Evolutionary conservation across 306 rosid genomes (phyloP).

Genomic region (Lotus japonicus): DNA sequence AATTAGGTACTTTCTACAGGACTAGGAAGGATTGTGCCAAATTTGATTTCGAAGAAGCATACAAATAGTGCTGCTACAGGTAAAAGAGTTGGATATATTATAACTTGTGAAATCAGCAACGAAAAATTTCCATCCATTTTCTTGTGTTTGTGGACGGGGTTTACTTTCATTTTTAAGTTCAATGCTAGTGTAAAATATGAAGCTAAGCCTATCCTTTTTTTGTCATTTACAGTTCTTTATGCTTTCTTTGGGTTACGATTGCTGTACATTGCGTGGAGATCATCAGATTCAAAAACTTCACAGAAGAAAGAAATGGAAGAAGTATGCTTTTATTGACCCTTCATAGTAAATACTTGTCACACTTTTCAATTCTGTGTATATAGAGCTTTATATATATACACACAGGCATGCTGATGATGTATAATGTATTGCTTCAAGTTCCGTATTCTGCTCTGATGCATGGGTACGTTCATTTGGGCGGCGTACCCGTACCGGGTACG

Average conservation of each 20-base stretch:
- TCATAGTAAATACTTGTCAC: neutral
- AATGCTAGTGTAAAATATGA: constrained; percentile 5
- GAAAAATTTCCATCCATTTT: neutral
- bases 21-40: constrained; percentile 95
- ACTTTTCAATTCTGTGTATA: constrained; percentile 5
- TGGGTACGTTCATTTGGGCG: no score
- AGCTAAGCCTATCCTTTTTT: neutral
- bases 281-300: constrained; percentile 85
- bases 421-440: neutral
- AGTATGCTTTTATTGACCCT: constrained; percentile 36
- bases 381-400: neutral
- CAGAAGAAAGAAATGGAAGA: constrained; percentile 99
- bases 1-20: constrained; percentile 94
- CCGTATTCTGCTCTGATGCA: constrained; percentile 8
- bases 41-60: constrained; percentile 97
- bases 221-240: constrained; percentile 71
- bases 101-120: neutral
- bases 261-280: constrained; percentile 97
- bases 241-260: constrained; percentile 84
- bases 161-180: neutral
- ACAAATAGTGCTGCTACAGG: constrained; percentile 99
- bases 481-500: no score
- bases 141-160: neutral
- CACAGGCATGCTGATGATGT: neutral
- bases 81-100: constrained; percentile 28